Percentiles rank a stretch among this genome's conserved stretches.
phyloP scores from a whole-genome alignment of 2,329 filamentous ascomycete genomes.

The Talaromyces sp. region DNA sequence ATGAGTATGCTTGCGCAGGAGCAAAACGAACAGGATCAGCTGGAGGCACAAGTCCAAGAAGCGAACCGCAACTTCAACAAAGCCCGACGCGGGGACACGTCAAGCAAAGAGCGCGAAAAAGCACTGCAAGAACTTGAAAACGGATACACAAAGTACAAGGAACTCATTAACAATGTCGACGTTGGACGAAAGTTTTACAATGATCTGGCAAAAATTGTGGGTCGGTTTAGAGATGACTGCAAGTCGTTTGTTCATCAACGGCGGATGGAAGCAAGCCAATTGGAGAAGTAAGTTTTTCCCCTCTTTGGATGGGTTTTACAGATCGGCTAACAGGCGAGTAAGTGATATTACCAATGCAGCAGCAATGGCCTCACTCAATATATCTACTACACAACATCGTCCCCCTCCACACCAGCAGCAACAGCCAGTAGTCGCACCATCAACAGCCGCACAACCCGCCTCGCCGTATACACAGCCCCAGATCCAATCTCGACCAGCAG shows the following conservation, averaged over 20 bases:
- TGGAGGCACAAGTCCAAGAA: constrained; percentile 64
- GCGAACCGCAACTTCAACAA: constrained; percentile 73
- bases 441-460: constrained; percentile 23
- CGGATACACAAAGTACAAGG: constrained; percentile 93
- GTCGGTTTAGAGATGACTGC: constrained; percentile 75
- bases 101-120: constrained; percentile 70
- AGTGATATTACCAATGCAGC: constrained; percentile 51
- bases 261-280: constrained; percentile 69
- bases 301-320: not conserved
- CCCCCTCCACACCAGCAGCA: constrained; percentile 31
- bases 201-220: constrained; percentile 82
- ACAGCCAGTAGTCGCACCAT: constrained; percentile 19
- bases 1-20: constrained; percentile 66
- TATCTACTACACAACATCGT: constrained; percentile 24
- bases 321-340: not conserved
- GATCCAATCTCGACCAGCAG: constrained; percentile 35
- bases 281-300: constrained; percentile 61
- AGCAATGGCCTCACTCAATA: constrained; percentile 54
- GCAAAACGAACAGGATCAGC: constrained; percentile 66
- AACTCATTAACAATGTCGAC: constrained; percentile 87
- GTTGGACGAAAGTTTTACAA: constrained; percentile 96
- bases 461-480: constrained; percentile 24
- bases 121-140: constrained; percentile 84
- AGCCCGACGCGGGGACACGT: constrained; percentile 63
- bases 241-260: constrained; percentile 74